These are phyloP conservation scores for Agaricales sp. DNA, from an alignment of 1,284 basidiomycete species.

Conservation along the genomic window DNA sequence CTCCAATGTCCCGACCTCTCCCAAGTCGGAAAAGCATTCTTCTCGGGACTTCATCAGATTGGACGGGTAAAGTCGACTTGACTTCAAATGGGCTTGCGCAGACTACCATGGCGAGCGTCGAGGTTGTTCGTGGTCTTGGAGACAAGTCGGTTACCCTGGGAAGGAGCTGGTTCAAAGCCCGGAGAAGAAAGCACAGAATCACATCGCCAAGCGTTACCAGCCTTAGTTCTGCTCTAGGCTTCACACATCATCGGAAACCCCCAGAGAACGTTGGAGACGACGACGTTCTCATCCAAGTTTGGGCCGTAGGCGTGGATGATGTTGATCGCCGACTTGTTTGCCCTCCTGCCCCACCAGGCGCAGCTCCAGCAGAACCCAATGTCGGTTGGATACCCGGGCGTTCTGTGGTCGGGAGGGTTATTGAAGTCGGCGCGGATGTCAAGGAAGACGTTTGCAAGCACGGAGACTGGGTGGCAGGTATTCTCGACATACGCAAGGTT, in stretches of 20 bases:
- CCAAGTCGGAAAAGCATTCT: slow-evolving; percentile 13
- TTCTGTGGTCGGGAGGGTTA: slow-evolving; percentile 70
- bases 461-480: slow-evolving; percentile 78
- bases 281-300: slow-evolving; percentile 75
- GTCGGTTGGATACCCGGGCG: slow-evolving; percentile 75
- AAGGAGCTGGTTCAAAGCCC: slow-evolving; percentile 9
- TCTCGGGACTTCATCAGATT: slow-evolving; percentile 9
- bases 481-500: slow-evolving; percentile 72
- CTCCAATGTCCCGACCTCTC: slow-evolving; percentile 22
- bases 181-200: slow-evolving; percentile 10
- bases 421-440: slow-evolving; percentile 77
- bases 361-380: slow-evolving; percentile 21
- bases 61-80: slow-evolving; percentile 48
- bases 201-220: slow-evolving; percentile 8
- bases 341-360: neutral
- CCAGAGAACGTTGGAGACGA: slow-evolving; percentile 58
- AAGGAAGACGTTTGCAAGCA: slow-evolving; percentile 48
- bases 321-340: slow-evolving; percentile 46
- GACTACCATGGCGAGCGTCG: slow-evolving; percentile 78
- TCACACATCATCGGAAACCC: slow-evolving; percentile 61
- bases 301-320: slow-evolving; percentile 72
- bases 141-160: slow-evolving; percentile 8
- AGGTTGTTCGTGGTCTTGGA: slow-evolving; percentile 61
- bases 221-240: slow-evolving; percentile 33
- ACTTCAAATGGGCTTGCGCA: slow-evolving; percentile 69